Evolutionary conservation across 2,329 filamentous ascomycete genomes (phyloP), one percentile per base, ranked within the genome.

Genomic region (Pseudocercospora crystallina): DNA sequence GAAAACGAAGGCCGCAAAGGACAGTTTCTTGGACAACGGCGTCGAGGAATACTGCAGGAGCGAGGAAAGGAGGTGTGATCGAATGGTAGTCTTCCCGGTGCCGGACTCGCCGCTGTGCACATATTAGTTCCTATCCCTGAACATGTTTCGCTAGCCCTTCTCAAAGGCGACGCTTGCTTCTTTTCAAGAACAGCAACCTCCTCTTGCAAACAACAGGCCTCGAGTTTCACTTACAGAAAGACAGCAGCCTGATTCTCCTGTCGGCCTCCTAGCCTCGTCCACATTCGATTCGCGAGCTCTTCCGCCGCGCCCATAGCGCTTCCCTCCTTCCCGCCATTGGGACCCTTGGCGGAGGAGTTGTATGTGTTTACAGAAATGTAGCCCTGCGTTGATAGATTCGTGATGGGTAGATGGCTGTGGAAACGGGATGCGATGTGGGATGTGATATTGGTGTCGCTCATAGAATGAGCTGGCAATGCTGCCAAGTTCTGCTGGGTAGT

Each of bases 341-440:
- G 83, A 15, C 91, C 92, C 67, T 90, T 91, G 47, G 86, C 81
- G 0, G 92, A 92, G 9, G 89, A 89, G 9, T 89, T 92, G 70
- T 95, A 97, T 14, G 91, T 99, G 76, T 99, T 99, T 58, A 99
- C 78, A 45, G 89, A 87, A 66, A 99, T 86, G 61, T 97, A 80
- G 42, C 87, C 94, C 68, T 97, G 91, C 1, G 90, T 95, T 1
- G 91, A 96, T 13, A 99, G 82, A 42, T 84, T 83, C 46, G 94
- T 90, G 0, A 91, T 95, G 8, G 94, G 90, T 52, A 94, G 76
- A 47, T 89, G 87, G 46, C 95, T 87, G 74, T 99, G 94, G 71
- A 96, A 99, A 47, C 92, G 90, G 70, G 82, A 90, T 62, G 88
- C 89, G 56, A 94, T 81, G 70, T 92, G 89, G 45, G 86, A 86